These are phyloP conservation scores for Pseudopyricularia cyperi DNA, from an alignment of 2,329 filamentous ascomycete species.

Conservation along the genomic window DNA sequence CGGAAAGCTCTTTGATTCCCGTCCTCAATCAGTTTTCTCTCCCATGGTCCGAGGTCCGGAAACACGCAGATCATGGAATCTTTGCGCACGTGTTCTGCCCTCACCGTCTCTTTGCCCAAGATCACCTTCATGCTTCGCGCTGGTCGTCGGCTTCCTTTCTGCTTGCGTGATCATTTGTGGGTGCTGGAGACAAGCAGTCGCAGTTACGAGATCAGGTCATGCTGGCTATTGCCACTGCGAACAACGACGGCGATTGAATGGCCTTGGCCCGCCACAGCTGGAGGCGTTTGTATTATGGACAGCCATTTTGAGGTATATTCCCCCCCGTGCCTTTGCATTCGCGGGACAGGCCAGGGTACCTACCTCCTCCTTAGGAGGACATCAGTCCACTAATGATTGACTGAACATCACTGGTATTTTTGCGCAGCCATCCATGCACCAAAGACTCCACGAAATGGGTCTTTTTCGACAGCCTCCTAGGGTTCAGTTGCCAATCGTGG, in stretches of 20 bases:
- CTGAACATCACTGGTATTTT: not conserved
- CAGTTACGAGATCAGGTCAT: not conserved
- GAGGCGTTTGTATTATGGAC: too few species aligned
- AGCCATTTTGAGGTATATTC: too few species aligned
- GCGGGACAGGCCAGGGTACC: too few species aligned
- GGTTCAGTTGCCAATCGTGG: conserved; percentile 18
- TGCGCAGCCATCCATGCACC: not conserved
- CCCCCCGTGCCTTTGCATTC: too few species aligned
- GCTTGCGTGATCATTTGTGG: not conserved
- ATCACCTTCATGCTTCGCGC: too few species aligned
- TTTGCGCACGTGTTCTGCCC: not conserved
- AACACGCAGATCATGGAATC: too few species aligned
- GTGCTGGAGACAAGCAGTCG: not conserved
- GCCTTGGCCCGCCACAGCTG: not conserved
- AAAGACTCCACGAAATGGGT: not conserved
- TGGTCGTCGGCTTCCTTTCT: not conserved
- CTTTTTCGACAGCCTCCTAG: conserved; percentile 4
- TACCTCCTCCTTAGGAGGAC: not conserved
- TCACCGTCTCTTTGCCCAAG: not conserved
- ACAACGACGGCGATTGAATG: not conserved
- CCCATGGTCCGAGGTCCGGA: too few species aligned
- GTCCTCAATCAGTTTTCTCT: not conserved
- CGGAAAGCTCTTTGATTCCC: not conserved
- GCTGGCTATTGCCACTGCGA: too few species aligned
- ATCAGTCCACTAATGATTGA: not conserved